A percentile compares a stretch with the other conserved stretches of the same genome.
Evolutionary conservation across 225 moss, liverwort and hornwort species (phyloP).

Genomic region (Pseudisothecium myosuroides): DNA sequence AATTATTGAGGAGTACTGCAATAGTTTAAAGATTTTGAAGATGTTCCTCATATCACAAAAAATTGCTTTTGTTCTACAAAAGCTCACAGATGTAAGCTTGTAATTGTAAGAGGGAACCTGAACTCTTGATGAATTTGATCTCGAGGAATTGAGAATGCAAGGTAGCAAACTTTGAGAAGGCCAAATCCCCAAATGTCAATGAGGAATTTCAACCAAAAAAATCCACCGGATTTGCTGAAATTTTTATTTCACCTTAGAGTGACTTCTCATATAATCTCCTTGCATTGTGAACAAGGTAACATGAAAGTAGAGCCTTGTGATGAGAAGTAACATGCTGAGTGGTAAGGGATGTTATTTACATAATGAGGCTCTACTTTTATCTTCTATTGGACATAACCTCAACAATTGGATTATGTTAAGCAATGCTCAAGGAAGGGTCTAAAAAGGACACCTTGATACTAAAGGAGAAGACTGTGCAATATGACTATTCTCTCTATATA

Average conservation of each 20-base stretch:
- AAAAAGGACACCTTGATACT: not conserved
- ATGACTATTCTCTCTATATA: no score
- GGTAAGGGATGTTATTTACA: not conserved
- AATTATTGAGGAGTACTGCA: not conserved
- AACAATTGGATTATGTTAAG: not conserved
- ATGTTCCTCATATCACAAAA: not conserved
- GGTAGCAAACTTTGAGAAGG: no score
- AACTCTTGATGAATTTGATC: not conserved
- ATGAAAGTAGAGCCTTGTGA: not conserved
- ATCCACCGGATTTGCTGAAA: not conserved
- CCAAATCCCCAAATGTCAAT: no score
- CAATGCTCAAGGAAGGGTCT: not conserved
- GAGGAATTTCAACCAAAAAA: not conserved
- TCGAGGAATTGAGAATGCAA: not conserved
- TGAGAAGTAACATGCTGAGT: not conserved
- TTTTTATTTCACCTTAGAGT: not conserved
- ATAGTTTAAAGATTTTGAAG: not conserved
- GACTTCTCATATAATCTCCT: not conserved
- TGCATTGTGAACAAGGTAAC: not conserved
- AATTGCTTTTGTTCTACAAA: not conserved
- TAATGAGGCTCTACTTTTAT: not conserved
- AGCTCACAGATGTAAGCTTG: not conserved
- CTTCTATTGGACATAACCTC: not conserved
- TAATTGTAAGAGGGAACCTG: not conserved
- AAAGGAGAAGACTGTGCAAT: not conserved